A percentile compares a stretch with the other conserved stretches of the same genome.
phyloP scores from a whole-genome alignment of 169 alveolate species.

The Plasmodium gallinaceum region DNA sequence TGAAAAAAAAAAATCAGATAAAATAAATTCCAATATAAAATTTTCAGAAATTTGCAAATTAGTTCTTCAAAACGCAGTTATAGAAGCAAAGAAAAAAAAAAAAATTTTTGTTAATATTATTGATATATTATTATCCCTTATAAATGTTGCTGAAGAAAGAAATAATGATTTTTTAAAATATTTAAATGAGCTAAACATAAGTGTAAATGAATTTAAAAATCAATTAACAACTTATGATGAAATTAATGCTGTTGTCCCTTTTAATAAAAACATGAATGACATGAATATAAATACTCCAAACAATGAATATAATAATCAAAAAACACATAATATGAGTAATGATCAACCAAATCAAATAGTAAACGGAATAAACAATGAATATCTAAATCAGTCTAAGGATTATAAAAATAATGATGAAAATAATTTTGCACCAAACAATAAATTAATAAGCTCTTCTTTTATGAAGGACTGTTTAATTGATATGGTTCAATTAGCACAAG shows the following conservation, averaged over 20 bases:
- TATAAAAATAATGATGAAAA: conserved; percentile 43
- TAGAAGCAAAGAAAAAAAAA: conserved; percentile 59
- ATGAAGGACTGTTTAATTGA: conserved; percentile 55
- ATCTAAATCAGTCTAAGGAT: conserved; percentile 42
- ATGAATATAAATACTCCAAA: background rate
- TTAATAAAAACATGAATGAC: background rate
- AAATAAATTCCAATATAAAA: conserved; percentile 28
- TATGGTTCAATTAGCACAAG: conserved; percentile 51
- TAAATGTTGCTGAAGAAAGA: conserved; percentile 25
- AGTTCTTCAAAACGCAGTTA: conserved; percentile 64
- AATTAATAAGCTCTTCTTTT: conserved; percentile 19
- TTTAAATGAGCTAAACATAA: conserved; percentile 53
- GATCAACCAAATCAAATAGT: conserved; percentile 19
- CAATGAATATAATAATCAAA: background rate
- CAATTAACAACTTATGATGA: conserved; percentile 39
- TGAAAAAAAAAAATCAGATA: background rate
- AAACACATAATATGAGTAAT: conserved; percentile 5
- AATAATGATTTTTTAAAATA: conserved; percentile 41
- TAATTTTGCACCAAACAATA: conserved; percentile 19
- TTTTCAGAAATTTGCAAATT: conserved; percentile 65
- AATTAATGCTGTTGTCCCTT: background rate
- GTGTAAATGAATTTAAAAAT: conserved; percentile 35
- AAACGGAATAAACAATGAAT: conserved; percentile 40
- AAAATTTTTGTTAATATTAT: conserved; percentile 58
- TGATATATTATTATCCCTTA: conserved; percentile 55